Percentiles rank a stretch among this genome's conserved stretches.
phyloP scores from a whole-genome alignment of 2,329 filamentous ascomycete species.

The Ascochyta pisi region DNA sequence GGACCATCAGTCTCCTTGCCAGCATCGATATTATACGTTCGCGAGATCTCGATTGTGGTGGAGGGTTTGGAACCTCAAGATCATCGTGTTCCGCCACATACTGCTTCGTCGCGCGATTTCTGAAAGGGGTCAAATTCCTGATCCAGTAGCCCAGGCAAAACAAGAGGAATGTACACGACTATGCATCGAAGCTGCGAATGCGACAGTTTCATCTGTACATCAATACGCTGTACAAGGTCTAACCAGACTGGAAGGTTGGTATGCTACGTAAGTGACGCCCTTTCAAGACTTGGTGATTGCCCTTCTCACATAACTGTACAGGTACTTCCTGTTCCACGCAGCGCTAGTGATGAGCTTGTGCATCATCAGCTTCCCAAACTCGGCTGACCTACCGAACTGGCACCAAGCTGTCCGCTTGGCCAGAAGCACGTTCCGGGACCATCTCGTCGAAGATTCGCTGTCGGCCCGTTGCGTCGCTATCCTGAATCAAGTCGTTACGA shows the following conservation, averaged over 20 bases:
- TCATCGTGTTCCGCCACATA: slow-evolving; percentile 36
- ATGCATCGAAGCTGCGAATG: slow-evolving; percentile 35
- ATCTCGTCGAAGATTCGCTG: slow-evolving; percentile 31
- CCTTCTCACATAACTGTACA: slow-evolving; percentile 6
- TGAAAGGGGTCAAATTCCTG: slow-evolving; percentile 28
- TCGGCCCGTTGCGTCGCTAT: slow-evolving; percentile 37
- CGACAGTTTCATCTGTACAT: slow-evolving; percentile 32
- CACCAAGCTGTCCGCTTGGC: slow-evolving; percentile 32
- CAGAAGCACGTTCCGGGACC: slow-evolving; percentile 29
- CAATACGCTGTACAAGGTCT: slow-evolving; percentile 29
- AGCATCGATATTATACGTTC: slow-evolving; percentile 29
- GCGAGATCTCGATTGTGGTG: slow-evolving; percentile 34
- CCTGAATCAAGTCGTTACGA: slow-evolving; percentile 32
- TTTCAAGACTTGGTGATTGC: neutral
- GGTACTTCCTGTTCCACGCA: slow-evolving; percentile 37
- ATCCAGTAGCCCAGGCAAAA: slow-evolving; percentile 23
- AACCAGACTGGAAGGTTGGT: slow-evolving; percentile 35
- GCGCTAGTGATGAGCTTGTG: slow-evolving; percentile 33
- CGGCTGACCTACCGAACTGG: slow-evolving; percentile 24
- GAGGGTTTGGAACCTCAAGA: slow-evolving; percentile 38
- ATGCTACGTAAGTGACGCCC: slow-evolving; percentile 31
- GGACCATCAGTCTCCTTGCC: slow-evolving; percentile 9
- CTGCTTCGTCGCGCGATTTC: slow-evolving; percentile 32
- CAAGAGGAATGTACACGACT: slow-evolving; percentile 33
- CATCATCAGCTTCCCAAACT: slow-evolving; percentile 33